Base-by-base conservation (phyloP, 2,329 filamentous ascomycete species). In the Ustulina deusta region DNA sequence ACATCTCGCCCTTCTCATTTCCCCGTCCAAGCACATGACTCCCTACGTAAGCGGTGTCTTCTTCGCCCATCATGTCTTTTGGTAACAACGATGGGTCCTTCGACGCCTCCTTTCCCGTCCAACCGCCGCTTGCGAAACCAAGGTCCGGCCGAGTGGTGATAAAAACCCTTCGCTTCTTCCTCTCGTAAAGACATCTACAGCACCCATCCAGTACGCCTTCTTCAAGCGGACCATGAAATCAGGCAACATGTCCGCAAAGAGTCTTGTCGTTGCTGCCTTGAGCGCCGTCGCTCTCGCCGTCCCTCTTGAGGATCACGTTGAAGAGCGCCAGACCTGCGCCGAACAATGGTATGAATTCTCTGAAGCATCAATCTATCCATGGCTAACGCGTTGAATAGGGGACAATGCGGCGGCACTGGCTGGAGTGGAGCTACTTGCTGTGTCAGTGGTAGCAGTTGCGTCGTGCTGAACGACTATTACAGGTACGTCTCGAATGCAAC, bases 401-500 rank as follows among this genome's bases (percentile, higher is more conserved):
- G 70, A 25, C 83, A 84, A 66, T 85, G 83, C 48, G 83, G 83
- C 64, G 83, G 83, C n/a, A 78, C 70, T n/a, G 79, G 76, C 61
- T 85, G 77, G 77, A 74, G 68, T 17, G 84, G 83, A 25, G 71
- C 81, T n/a, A 83, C 81, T 1, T 84, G 82, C 77, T 85, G 83
- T 65, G 71, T 63, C 4, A 78, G 78, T 20, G 82, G 81, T 61
- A 79, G 75, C 73, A 75, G 72, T 46, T 84, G 83, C 36, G 67
- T 71, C 20, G 65, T 63, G 51, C 63, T 66, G 25, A 74, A 70
- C 34, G 72, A 74, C 29, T 74, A 72, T 25, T 75, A 75, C 63
- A 73, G 71, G 71, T 71, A 69, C 38, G 25, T 52, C 49, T 55
- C 20, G 34, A 27, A 51, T 36, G 10, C 36, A 15, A 46, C 11